Conservation (phyloP, 371 early-diverging fungal genomes). For the Mucor sp. region DNA sequence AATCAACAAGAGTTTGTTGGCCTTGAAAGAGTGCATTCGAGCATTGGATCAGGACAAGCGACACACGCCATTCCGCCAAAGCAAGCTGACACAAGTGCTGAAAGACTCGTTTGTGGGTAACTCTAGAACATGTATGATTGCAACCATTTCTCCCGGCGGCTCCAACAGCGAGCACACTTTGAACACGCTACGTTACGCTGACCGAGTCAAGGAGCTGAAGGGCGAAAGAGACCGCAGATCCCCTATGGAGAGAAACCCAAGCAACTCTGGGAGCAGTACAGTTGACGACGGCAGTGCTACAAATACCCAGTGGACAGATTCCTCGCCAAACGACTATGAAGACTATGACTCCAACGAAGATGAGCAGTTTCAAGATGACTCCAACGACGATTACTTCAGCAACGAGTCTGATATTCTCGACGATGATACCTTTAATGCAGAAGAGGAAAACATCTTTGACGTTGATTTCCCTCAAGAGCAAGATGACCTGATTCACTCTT, state of each 20-base stretch:
- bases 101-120: constrained; percentile 97
- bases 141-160: constrained; percentile 90
- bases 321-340: background rate
- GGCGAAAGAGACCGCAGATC: constrained; percentile 50
- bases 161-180: constrained; percentile 95
- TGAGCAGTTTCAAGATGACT: constrained; percentile 26
- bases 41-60: constrained; percentile 90
- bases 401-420: constrained; percentile 44
- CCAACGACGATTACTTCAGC: constrained; percentile 25
- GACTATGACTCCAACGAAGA: constrained; percentile 3
- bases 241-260: constrained; percentile 10
- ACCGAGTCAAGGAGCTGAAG: constrained; percentile 91
- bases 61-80: constrained; percentile 96
- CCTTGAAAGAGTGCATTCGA: constrained; percentile 96
- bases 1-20: constrained; percentile 97
- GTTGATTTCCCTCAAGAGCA: constrained; percentile 56
- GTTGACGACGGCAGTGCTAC: background rate
- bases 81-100: constrained; percentile 93
- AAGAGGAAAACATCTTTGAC: constrained; percentile 56
- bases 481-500: constrained; percentile 32
- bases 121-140: constrained; percentile 95
- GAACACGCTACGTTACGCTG: constrained; percentile 97
- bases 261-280: constrained; percentile 14
- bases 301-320: background rate
- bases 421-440: constrained; percentile 51